A percentile compares a stretch with the other conserved stretches of the same genome.
Conservation (phyloP, 1,139 yeast genomes). For the Debaryomyces nepalensis region DNA sequence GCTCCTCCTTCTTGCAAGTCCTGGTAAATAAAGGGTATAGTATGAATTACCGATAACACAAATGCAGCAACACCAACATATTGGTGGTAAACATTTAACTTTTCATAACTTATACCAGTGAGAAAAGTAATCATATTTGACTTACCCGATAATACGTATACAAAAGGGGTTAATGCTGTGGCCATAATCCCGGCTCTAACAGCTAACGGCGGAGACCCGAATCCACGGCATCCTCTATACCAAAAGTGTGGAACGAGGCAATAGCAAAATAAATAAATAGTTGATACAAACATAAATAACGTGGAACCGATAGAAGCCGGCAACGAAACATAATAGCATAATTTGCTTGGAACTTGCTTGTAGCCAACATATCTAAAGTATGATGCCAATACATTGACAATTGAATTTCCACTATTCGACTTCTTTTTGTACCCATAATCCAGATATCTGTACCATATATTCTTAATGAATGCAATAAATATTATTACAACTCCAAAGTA, state of each 20-base stretch:
- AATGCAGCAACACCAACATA: constrained; percentile 52
- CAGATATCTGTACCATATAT: constrained; percentile 37
- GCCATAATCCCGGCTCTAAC: constrained; percentile 59
- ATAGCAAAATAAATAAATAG: constrained; percentile 52
- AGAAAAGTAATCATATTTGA: constrained; percentile 52
- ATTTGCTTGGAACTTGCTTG: constrained; percentile 44
- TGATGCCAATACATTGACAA: constrained; percentile 40
- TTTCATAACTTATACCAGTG: constrained; percentile 63
- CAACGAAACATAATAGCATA: constrained; percentile 47
- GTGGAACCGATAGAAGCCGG: constrained; percentile 58
- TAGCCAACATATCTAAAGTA: constrained; percentile 53
- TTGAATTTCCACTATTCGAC: constrained; percentile 20
- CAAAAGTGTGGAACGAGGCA: constrained; percentile 56
- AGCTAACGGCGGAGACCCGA: constrained; percentile 71
- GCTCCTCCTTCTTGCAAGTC: constrained; percentile 56
- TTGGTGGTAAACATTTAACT: constrained; percentile 56
- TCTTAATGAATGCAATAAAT: constrained; percentile 43
- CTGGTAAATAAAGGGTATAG: constrained; percentile 58
- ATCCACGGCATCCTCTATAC: constrained; percentile 59
- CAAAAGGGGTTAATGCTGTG: constrained; percentile 56
- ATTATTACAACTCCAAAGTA: constrained; percentile 49
- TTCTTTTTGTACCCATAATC: constrained; percentile 36
- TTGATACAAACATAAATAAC: constrained; percentile 42
- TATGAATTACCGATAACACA: constrained; percentile 55
- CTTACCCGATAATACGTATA: constrained; percentile 57